Percentiles rank a stretch among this genome's conserved stretches.
phyloP scores from a whole-genome alignment of 495 filamentous ascomycete species.

The Hypoxylon intermedium region DNA sequence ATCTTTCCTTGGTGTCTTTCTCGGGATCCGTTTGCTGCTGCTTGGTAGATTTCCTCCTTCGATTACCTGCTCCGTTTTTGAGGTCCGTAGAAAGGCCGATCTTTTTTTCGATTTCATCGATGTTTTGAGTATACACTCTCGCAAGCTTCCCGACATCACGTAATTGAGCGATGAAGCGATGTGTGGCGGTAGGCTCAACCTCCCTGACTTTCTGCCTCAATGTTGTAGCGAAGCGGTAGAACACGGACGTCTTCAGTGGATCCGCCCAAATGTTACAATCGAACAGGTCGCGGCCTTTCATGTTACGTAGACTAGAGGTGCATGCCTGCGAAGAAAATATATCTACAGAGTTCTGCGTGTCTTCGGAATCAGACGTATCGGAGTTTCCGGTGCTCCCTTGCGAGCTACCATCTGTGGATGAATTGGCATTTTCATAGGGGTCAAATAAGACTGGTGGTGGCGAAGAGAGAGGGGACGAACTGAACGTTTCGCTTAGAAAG shows the following conservation, averaged over 20 bases:
- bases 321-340: slow-evolving; percentile 53
- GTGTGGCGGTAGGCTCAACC: slow-evolving; percentile 62
- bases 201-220: slow-evolving; percentile 64
- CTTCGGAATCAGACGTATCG: slow-evolving; percentile 47
- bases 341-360: slow-evolving; percentile 47
- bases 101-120: slow-evolving; percentile 71
- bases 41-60: slow-evolving; percentile 45
- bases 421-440: slow-evolving; percentile 48
- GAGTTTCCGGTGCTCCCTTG: slow-evolving; percentile 38
- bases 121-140: slow-evolving; percentile 75
- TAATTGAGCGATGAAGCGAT: slow-evolving; percentile 68
- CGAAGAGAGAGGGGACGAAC: slow-evolving; percentile 56
- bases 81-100: slow-evolving; percentile 65
- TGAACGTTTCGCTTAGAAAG: slow-evolving; percentile 26
- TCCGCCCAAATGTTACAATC: slow-evolving; percentile 71
- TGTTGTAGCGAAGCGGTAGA: slow-evolving; percentile 71
- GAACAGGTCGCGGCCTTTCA: slow-evolving; percentile 73
- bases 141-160: slow-evolving; percentile 68
- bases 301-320: slow-evolving; percentile 53
- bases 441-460: slow-evolving; percentile 54
- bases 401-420: slow-evolving; percentile 41
- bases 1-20: slow-evolving; percentile 32
- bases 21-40: slow-evolving; percentile 11
- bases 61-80: slow-evolving; percentile 61
- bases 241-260: slow-evolving; percentile 66